A percentile compares a stretch with the other conserved stretches of the same genome.
phyloP scores from a whole-genome alignment of 345 rosid species.

The Odontarrhena argentea region DNA sequence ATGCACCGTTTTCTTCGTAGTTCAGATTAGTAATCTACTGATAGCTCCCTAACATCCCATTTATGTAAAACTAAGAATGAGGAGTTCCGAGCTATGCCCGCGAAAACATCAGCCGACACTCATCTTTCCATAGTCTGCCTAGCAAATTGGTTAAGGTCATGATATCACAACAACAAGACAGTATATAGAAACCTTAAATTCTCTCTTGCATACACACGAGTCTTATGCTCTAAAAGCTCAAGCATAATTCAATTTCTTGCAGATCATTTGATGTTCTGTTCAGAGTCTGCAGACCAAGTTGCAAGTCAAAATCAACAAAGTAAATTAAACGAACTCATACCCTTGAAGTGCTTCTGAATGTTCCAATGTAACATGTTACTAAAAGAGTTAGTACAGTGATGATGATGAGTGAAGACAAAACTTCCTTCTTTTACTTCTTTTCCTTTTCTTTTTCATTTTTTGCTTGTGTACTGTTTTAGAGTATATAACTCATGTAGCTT shows the following conservation, averaged over 20 bases:
- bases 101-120: slow-evolving; percentile 65
- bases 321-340: not conserved
- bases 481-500: slow-evolving; percentile 29
- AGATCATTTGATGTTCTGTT: slow-evolving; percentile 80
- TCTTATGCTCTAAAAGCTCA: slow-evolving; percentile 2
- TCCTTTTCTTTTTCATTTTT: slow-evolving; percentile 4
- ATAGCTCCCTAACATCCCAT: slow-evolving; percentile 3
- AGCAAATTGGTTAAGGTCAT: slow-evolving; percentile 73
- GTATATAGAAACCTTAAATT: slow-evolving; percentile 50
- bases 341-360: not conserved
- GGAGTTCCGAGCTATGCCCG: slow-evolving; percentile 65
- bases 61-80: slow-evolving; percentile 47
- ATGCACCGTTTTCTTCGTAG: slow-evolving; percentile 45
- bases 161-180: slow-evolving; percentile 72
- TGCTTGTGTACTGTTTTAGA: slow-evolving; percentile 18
- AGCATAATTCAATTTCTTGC: slow-evolving; percentile 42
- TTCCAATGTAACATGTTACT: slow-evolving; percentile 2
- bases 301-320: slow-evolving; percentile 60
- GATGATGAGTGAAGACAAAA: slow-evolving; percentile 33
- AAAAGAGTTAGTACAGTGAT: slow-evolving; percentile 19
- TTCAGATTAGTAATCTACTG: slow-evolving; percentile 1
- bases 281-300: slow-evolving; percentile 69
- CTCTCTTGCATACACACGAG: not conserved
- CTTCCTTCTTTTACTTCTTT: not conserved
- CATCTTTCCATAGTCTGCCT: slow-evolving; percentile 74